Base-by-base conservation (phyloP, 75 land plant genomes). In the Cupressus sempervirens region DNA sequence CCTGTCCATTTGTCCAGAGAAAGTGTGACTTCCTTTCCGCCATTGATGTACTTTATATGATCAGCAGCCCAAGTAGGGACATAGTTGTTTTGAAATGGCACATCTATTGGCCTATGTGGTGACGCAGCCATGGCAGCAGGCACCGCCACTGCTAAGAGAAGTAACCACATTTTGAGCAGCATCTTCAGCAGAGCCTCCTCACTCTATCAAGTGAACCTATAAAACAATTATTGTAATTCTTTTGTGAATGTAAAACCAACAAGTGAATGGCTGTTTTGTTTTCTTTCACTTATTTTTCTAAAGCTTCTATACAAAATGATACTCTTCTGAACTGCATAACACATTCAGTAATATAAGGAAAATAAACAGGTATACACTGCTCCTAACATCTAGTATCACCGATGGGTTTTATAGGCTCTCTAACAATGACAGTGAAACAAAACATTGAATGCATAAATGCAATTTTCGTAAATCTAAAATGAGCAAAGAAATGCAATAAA, bases 61-160 rank as follows among this genome's bases (percentile, higher is more conserved):
- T 93, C 94, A 72, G 65, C 50, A 84, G 92, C 94, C 94, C 94
- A 93, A 29, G 94, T 88, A 8, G 94, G 92, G 18, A 83, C 87
- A 80, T 93, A 93, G 87, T 91, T 93, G 40, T 88, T 86, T 52
- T 84, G 86, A 54, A 93, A 93, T 6, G 94, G 89, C 5, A 93
- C 92, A 48, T 86, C 83, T 0, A 93, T 58, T 6, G 94, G 91
- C 74, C 32, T 91, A 52, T 87, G 84, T 2, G 93, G 92, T 4
- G 92, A 14, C 50, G 87, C 90, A 54, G 87, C 92, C 84, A 85
- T 81, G 18, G 84, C 67, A 53, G 23, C 83, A n/a, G 56, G 74
- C 74, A 72, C 45, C 13, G 52, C 48, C 6, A 1, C 46, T 76
- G 41, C 46, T 41, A 76, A 35, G 1, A 76, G 46, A 7, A 76